Evolutionary conservation across 83 land plant genomes (phyloP).

Genomic region (Thuja plicata): DNA sequence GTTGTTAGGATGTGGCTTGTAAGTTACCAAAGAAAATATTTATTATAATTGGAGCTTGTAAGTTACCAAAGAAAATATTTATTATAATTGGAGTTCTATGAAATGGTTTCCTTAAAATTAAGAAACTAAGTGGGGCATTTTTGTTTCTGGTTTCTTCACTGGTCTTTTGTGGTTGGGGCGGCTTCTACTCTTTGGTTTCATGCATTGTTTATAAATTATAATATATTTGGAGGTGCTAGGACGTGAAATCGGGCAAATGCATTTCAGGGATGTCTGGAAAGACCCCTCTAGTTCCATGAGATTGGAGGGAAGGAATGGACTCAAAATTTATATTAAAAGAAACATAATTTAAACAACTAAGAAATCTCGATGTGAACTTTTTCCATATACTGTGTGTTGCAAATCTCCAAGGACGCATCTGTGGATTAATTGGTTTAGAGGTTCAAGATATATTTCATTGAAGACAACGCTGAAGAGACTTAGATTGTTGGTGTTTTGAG

Average conservation of each 20-base stretch:
- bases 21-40: not conserved
- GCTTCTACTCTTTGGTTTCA: constrained; percentile 6
- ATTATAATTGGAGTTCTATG: not conserved
- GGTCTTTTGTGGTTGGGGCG: not conserved
- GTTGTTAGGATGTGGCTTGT: not conserved
- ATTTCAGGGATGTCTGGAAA: not conserved
- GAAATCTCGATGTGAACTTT: not conserved
- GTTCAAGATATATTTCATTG: not conserved
- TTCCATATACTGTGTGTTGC: not conserved
- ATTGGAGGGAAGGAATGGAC: not conserved
- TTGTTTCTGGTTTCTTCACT: not conserved
- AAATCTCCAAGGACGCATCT: not conserved
- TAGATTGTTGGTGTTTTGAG: not conserved
- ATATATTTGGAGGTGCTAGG: not conserved
- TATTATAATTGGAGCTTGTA: not conserved
- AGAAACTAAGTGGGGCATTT: not conserved
- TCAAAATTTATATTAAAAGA: too few relatives aligned
- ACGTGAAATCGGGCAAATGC: not conserved
- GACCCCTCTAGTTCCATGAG: not conserved
- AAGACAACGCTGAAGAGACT: constrained; percentile 3
- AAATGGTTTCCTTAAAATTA: not conserved
- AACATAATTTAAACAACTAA: not conserved
- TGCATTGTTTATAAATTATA: not conserved
- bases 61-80: not conserved
- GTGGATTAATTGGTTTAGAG: not conserved